Evolutionary conservation across 495 filamentous ascomycete species (phyloP).

Genomic region (Hypomontagnella monticulosa): DNA sequence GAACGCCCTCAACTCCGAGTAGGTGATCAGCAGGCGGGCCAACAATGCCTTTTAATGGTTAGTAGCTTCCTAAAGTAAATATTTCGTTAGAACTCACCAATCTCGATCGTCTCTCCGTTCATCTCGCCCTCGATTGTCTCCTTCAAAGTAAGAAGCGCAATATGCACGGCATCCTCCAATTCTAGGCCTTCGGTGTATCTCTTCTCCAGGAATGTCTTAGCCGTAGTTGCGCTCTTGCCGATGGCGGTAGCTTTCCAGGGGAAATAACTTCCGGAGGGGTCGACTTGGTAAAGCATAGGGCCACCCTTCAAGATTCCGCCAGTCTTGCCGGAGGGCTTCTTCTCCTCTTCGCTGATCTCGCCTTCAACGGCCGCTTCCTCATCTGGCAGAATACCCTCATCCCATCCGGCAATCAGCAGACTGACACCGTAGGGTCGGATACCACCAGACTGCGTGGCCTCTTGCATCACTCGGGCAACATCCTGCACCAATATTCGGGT

Average conservation of each 20-base stretch:
- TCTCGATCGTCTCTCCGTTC: slow-evolving; percentile 99
- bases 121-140: slow-evolving; percentile 99
- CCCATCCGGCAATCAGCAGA: slow-evolving; percentile 95
- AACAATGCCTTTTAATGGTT: slow-evolving; percentile 78
- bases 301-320: slow-evolving; percentile 96
- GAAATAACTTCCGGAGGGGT: slow-evolving; percentile 96
- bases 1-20: slow-evolving; percentile 91
- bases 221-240: slow-evolving; percentile 96
- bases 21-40: slow-evolving; percentile 92
- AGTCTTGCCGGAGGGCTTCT: slow-evolving; percentile 81
- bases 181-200: slow-evolving; percentile 96
- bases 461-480: slow-evolving; percentile 97
- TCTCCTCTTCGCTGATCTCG: slow-evolving; percentile 66
- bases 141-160: slow-evolving; percentile 96
- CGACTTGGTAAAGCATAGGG: slow-evolving; percentile 97
- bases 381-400: slow-evolving; percentile 92
- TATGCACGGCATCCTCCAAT: slow-evolving; percentile 98
- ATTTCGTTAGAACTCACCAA: slow-evolving; percentile 68
- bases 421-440: slow-evolving; percentile 98
- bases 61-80: slow-evolving; percentile 34
- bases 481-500: slow-evolving; percentile 99
- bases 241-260: slow-evolving; percentile 99
- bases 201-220: slow-evolving; percentile 99
- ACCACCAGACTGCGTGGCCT: slow-evolving; percentile 97
- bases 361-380: slow-evolving; percentile 54